Evolutionary conservation across 345 rosid species (phyloP), one percentile per base, ranked within the genome.

Genomic region (Lenwebbia sp.): DNA sequence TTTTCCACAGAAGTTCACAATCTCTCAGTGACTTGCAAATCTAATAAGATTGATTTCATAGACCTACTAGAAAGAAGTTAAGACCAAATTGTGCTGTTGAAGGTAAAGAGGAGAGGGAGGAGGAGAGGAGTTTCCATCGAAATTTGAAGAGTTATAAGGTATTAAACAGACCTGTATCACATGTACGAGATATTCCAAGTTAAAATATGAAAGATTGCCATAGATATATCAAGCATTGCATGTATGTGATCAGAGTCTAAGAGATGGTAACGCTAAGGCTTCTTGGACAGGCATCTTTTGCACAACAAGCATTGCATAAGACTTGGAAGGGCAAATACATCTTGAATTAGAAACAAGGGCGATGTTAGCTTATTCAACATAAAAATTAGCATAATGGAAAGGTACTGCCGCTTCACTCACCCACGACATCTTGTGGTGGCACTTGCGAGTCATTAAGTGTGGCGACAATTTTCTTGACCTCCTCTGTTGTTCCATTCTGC

Each of bases 401-500:
- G 21, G 56, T 13, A 40, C 7, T 37, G 13, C 22, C 10, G 54
- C 54, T 85, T 51, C 54, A 88, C 95, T 89, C 75, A 94, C 97
- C 99, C 44, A 97, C 98, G 60, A 92, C 97, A 88, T 95, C 99
- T 26, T 87, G 83, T 4, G 97, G 87, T 3, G 98, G 99, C 84
- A 95, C 98, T 83, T 93, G 88, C 51, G 91, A 95, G 74, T 88
- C 94, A 81, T 97, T 95, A 74, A 97, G 94, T 9, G 85, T 89
- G 85, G 89, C 88, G 17, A 94, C 97, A 44, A 97, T 95, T 95
- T 95, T 97, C 94, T 95, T 95, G 92, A 96, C 98, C 87, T 95
- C 97, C 76, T 95, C 98, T 26, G 84, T 89, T 70, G 97, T 97
- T 87, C 99, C 99, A 85, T 95, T 97, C 99, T 95, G 89, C 89